Percentiles rank a stretch among this genome's conserved stretches.
phyloP scores from a whole-genome alignment of 805 yeast genomes.

The Alloascoidea africana region DNA sequence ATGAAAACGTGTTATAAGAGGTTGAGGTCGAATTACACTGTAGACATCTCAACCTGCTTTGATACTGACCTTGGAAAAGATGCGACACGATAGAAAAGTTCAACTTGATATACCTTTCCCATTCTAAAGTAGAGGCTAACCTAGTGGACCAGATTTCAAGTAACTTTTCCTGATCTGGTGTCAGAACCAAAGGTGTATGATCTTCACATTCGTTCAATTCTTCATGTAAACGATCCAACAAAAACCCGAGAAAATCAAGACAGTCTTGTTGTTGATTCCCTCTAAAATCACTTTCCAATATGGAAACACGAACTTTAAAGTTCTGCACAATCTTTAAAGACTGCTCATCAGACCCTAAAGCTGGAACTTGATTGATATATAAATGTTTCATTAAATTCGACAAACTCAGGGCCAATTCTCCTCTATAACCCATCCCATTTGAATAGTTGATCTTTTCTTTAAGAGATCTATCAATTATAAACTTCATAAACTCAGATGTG shows the following conservation, averaged over 20 bases:
- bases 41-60: conserved; percentile 62
- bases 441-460: conserved; percentile 53
- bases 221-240: conserved; percentile 69
- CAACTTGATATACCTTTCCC: conserved; percentile 75
- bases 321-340: conserved; percentile 40
- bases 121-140: conserved; percentile 75
- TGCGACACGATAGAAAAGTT: conserved; percentile 73
- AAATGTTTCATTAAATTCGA: conserved; percentile 37
- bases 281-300: conserved; percentile 46
- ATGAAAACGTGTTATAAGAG: conserved; percentile 72
- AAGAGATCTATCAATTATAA: conserved; percentile 48
- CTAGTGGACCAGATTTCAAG: conserved; percentile 65
- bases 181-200: conserved; percentile 33
- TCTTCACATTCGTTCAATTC: conserved; percentile 59
- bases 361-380: conserved; percentile 40
- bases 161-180: conserved; percentile 53
- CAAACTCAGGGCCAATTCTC: conserved; percentile 57
- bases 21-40: conserved; percentile 68
- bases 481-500: conserved; percentile 44
- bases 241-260: conserved; percentile 62
- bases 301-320: conserved; percentile 55
- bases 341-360: no score
- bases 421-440: conserved; percentile 69
- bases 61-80: conserved; percentile 77
- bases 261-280: conserved; percentile 74